Base-by-base conservation (phyloP, 306 rosid species). In the Prunus mume region DNA sequence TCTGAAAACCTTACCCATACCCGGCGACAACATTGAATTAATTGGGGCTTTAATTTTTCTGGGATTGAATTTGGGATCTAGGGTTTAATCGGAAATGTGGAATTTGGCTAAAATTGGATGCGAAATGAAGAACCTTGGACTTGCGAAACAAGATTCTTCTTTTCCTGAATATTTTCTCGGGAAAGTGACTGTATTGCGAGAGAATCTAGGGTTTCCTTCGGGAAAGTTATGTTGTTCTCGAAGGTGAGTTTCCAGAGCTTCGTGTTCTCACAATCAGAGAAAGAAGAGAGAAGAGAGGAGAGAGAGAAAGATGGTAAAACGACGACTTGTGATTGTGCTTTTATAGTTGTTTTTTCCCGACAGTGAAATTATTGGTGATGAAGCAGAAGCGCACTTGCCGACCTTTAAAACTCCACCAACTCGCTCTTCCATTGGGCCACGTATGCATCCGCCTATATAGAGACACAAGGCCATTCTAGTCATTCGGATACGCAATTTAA, bases 1-100 rank as follows among this genome's bases (percentile, higher is more conserved):
- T 34, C 86, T 64, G 38, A 83, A 77, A 84, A 85, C 82, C 89
- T 78, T 90, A 34, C 96, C 97, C 97, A 93, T 93, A 58, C 77
- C 88, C 76, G n/a, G 75, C 77, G 24, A 51, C 54, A 68, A 18
- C 47, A 19, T 32, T 58, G 70, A 78, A 75, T 63, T 14, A 5
- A 75, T 83, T 69, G 47, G 68, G 17, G 15, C 76, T 17, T 20
- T 62, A 63, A 32, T 65, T 73, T 77, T 25, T 1, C 17, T n/a
- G 43, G 41, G 17, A 60, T 47, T 9, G 51, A 61, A 81, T 65
- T 60, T 27, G 34, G 78, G 85, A 86, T 81, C 87, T 80, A 51
- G 75, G 85, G 73, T 72, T 77, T 24, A 12, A 66, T 68, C 49
- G 61, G 56, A 68, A 65, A 64, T 32, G 65, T 54, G 61, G 69